A percentile compares a stretch with the other conserved stretches of the same genome.
phyloP scores from a whole-genome alignment of 106 monocot genomes.

The Triglochin maritima region DNA sequence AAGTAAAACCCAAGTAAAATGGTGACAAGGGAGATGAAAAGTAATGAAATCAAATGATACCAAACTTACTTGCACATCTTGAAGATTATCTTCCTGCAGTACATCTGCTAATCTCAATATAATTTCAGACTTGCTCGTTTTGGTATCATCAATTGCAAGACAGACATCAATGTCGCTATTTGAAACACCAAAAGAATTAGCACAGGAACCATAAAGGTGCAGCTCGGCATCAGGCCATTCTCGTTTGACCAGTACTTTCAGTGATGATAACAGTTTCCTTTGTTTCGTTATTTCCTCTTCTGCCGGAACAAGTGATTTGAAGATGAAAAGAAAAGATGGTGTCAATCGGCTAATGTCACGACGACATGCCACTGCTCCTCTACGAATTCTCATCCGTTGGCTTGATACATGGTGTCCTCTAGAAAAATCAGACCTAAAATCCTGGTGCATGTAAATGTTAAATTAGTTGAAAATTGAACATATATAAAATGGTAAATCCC shows the following conservation, averaged over 20 bases:
- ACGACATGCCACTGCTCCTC: constrained; percentile 41
- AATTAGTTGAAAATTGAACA: neutral
- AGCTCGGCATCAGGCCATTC: constrained; percentile 86
- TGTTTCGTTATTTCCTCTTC: constrained; percentile 77
- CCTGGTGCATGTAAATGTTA: constrained; percentile 25
- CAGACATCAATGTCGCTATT: constrained; percentile 96
- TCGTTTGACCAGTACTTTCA: constrained; percentile 47
- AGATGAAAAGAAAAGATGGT: constrained; percentile 57
- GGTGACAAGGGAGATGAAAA: no score
- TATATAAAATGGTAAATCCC: neutral
- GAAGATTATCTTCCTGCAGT: constrained; percentile 56
- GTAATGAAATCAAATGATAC: neutral
- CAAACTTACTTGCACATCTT: constrained; percentile 74
- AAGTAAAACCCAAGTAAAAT: neutral
- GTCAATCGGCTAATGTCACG: constrained; percentile 45
- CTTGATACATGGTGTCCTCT: constrained; percentile 74
- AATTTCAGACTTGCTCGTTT: constrained; percentile 72
- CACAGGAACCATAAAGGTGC: constrained; percentile 92
- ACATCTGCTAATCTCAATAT: constrained; percentile 77
- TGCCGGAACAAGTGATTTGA: constrained; percentile 60
- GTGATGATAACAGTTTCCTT: constrained; percentile 39
- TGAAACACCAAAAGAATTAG: constrained; percentile 89
- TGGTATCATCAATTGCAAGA: constrained; percentile 53
- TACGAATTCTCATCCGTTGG: constrained; percentile 56
- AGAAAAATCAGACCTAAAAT: constrained; percentile 54